A percentile compares a stretch with the other conserved stretches of the same genome.
phyloP scores from a whole-genome alignment of 2,329 filamentous ascomycete genomes.

The Penicillium freii region DNA sequence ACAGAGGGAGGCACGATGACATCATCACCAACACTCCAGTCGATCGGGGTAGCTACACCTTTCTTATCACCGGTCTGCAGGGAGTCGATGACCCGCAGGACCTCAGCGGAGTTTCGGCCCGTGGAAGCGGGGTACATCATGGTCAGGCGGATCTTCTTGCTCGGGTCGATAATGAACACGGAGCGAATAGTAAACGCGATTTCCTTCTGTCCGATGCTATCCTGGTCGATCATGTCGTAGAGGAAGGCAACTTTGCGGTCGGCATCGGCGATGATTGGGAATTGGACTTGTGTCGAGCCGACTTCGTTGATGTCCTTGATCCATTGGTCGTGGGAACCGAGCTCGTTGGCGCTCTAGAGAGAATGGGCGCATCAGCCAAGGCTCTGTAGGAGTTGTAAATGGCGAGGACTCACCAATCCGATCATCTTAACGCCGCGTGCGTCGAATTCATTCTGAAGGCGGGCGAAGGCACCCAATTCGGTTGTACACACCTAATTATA shows the following conservation, averaged over 20 bases:
- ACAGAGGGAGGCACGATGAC: slow-evolving; percentile 87
- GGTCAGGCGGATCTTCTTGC: slow-evolving; percentile 89
- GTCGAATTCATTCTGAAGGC: slow-evolving; percentile 81
- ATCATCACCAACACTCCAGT: slow-evolving; percentile 86
- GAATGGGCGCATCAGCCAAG: background rate
- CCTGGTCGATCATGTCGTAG: slow-evolving; percentile 83
- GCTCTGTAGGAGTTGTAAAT: background rate
- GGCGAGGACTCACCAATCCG: slow-evolving; percentile 57
- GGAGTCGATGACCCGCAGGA: slow-evolving; percentile 75
- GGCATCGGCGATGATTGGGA: slow-evolving; percentile 82
- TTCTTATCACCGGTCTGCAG: slow-evolving; percentile 85
- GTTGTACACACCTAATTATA: slow-evolving; percentile 65
- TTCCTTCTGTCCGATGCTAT: slow-evolving; percentile 75
- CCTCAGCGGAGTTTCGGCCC: slow-evolving; percentile 77
- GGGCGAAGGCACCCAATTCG: slow-evolving; percentile 89
- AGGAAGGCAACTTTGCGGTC: slow-evolving; percentile 71
- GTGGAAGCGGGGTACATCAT: slow-evolving; percentile 92
- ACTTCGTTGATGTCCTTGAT: slow-evolving; percentile 86
- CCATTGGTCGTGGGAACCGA: slow-evolving; percentile 81
- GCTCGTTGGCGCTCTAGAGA: slow-evolving; percentile 71
- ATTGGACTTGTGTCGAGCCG: slow-evolving; percentile 66
- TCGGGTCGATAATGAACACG: slow-evolving; percentile 92
- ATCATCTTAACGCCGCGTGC: slow-evolving; percentile 89
- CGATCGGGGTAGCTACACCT: slow-evolving; percentile 83
- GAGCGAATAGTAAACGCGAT: slow-evolving; percentile 93